These are phyloP conservation scores for Pleurotus giganteus DNA, from an alignment of 768 basidiomycete species.

Conservation along the genomic window DNA sequence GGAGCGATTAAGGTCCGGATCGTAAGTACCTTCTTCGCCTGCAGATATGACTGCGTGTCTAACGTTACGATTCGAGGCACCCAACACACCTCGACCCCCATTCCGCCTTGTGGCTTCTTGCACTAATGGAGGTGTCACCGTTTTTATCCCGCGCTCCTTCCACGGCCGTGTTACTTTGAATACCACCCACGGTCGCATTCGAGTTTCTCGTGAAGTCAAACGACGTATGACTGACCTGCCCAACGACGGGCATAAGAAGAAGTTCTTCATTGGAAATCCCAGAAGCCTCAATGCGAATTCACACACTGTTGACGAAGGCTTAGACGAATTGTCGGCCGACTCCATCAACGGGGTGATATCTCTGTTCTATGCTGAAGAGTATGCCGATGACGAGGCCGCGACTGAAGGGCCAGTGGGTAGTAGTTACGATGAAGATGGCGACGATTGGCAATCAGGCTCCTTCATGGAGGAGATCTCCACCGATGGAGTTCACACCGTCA, in stretches of 20 bases:
- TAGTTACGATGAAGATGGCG: no score
- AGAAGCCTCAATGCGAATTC: conserved; percentile 9
- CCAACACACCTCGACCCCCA: conserved; percentile 18
- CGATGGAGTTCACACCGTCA: no score
- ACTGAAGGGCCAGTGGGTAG: no score
- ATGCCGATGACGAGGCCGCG: no score
- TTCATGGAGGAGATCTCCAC: no score
- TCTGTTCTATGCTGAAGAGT: neutral
- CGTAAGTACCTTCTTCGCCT: conserved; percentile 14
- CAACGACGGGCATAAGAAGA: conserved; percentile 24
- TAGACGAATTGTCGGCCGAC: neutral
- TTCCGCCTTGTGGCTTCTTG: conserved; percentile 20
- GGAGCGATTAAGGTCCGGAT: conserved; percentile 23
- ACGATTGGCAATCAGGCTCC: no score
- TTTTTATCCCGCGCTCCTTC: conserved; percentile 40
- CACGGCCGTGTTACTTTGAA: conserved; percentile 29
- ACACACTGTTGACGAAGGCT: neutral
- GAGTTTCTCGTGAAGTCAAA: conserved; percentile 27
- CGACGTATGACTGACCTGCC: conserved; percentile 27
- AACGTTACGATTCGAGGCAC: conserved; percentile 9
- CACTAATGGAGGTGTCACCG: conserved; percentile 25
- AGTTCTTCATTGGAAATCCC: conserved; percentile 36
- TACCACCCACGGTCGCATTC: conserved; percentile 23
- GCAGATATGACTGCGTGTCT: neutral
- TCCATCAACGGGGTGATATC: neutral